Percentiles rank a stretch among this genome's conserved stretches.
phyloP scores from a whole-genome alignment of 768 basidiomycete genomes.

The Tulasnella sp. region DNA sequence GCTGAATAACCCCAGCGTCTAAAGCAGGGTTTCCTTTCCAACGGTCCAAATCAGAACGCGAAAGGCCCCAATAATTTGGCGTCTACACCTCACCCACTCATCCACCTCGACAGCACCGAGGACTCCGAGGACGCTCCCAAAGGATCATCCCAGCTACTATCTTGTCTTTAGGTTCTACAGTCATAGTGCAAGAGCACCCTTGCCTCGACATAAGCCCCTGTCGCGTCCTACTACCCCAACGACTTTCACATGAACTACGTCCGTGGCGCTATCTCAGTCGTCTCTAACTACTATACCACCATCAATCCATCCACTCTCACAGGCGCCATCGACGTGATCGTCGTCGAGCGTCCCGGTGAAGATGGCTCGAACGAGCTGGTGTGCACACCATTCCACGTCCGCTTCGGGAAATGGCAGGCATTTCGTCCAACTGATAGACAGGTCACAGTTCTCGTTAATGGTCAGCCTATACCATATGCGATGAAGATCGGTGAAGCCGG shows the following conservation, averaged over 20 bases:
- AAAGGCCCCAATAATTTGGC: too few species aligned
- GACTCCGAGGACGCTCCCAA: too few species aligned
- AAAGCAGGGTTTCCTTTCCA: too few species aligned
- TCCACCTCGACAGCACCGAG: too few species aligned
- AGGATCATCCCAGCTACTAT: too few species aligned
- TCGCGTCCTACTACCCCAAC: neutral
- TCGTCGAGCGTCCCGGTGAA: constrained; percentile 64
- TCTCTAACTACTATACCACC: constrained; percentile 80
- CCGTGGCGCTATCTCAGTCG: constrained; percentile 69
- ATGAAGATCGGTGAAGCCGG: constrained; percentile 99
- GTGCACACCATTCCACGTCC: constrained; percentile 93
- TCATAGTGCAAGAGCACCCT: too few species aligned
- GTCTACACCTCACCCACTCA: too few species aligned
- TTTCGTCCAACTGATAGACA: constrained; percentile 89
- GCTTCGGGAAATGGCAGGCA: constrained; percentile 96
- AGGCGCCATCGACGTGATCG: constrained; percentile 98
- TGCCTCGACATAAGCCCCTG: too few species aligned
- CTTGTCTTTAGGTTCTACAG: too few species aligned
- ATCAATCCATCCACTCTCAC: constrained; percentile 96
- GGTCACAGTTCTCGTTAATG: constrained; percentile 88
- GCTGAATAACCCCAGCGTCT: too few species aligned
- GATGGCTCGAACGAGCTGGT: constrained; percentile 58
- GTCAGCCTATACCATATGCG: constrained; percentile 71
- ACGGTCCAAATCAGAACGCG: too few species aligned
- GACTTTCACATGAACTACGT: constrained; percentile 65